These are phyloP conservation scores for Porphyrellus cyaneotinctus DNA, from an alignment of 768 basidiomycete species.

Conservation along the genomic window DNA sequence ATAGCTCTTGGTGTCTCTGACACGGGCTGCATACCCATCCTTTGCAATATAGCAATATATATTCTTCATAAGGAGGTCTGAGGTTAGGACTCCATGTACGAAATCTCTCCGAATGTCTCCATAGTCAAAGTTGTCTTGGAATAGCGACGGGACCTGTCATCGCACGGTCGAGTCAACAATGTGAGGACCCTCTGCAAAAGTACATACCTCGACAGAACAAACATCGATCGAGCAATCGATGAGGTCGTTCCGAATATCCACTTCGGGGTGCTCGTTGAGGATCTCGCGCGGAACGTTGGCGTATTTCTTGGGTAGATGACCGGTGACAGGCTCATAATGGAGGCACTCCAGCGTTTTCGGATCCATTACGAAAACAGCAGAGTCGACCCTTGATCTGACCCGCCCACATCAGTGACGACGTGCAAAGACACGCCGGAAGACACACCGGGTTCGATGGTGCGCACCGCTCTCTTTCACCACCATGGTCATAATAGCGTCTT, in stretches of 20 bases:
- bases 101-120: constrained; percentile 89
- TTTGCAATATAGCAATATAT: constrained; percentile 88
- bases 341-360: constrained; percentile 73
- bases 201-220: constrained; percentile 85
- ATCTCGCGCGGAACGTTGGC: constrained; percentile 77
- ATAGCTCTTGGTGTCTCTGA: constrained; percentile 89
- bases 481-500: constrained; percentile 96
- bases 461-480: constrained; percentile 79
- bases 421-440: constrained; percentile 4
- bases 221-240: constrained; percentile 89
- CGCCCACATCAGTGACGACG: background rate
- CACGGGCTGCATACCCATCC: constrained; percentile 88
- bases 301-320: constrained; percentile 59
- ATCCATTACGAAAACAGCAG: constrained; percentile 76
- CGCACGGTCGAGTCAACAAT: background rate
- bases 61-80: constrained; percentile 91
- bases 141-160: constrained; percentile 82
- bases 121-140: constrained; percentile 99
- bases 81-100: constrained; percentile 89
- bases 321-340: constrained; percentile 76
- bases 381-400: constrained; percentile 63
- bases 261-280: constrained; percentile 64
- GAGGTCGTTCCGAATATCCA: constrained; percentile 85
- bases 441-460: constrained; percentile 69
- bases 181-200: background rate